Evolutionary conservation across 306 rosid species (phyloP), one percentile per base, ranked within the genome.

Genomic region (Corylus avellana): DNA sequence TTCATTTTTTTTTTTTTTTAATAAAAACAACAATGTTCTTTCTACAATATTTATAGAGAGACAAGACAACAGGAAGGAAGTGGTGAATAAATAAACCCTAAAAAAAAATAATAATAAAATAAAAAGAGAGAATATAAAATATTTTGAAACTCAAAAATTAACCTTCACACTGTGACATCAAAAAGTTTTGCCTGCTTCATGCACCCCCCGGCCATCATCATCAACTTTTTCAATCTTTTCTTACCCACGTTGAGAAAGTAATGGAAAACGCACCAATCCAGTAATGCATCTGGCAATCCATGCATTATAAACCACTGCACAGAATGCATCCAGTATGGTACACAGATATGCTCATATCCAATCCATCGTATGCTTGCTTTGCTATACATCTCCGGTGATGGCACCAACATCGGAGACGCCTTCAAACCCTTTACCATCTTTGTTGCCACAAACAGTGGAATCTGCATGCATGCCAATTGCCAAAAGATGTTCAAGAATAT

Each of bases 261-360:
- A 25, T 57, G 17, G 59, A 51, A 58, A 29, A n/a, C 0, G 46
- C 56, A 11, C 64, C 78, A 14, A 32, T 72, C 74, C 75, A 55
- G 2, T 3, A 84, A 46, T 12, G 13, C 22, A 63, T 79, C 81
- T 7, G 87, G 84, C 35, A 48, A 12, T 20, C 48, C 20, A n/a
- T 17, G 47, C 29, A 11, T 4, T 32, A 83, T 48, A 63, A 76
- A 72, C 75, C 72, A 47, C 53, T 76, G 84, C 25, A 79, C 12
- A n/a, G 73, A 79, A 62, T 79, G 87, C 27, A 75, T 35, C 84
- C 81, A 84, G 27, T 48, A 79, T 10, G 87, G 81, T 16, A n/a
- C 6, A 32, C 78, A 84, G 16, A 72, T 17, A 50, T 11, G 59
- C 56, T 75, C 86, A 56, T 73, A 76, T 69, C 86, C 78, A 9